Conservation (phyloP, 148 eudicot genomes). For the Rhododendron williamsianum region DNA sequence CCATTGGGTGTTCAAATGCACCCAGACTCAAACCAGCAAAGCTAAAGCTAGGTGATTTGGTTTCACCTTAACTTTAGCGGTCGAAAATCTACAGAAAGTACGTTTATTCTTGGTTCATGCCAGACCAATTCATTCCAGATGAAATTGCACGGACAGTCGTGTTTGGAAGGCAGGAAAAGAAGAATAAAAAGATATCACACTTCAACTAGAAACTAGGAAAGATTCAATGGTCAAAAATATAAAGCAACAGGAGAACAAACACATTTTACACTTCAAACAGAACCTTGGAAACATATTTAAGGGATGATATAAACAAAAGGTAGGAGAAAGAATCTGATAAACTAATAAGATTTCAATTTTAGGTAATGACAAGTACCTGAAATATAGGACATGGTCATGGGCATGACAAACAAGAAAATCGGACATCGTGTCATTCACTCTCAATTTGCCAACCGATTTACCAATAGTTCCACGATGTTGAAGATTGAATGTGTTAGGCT, state of each 20-base stretch:
- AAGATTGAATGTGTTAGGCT: slow-evolving; percentile 75
- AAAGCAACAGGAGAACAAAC: background rate
- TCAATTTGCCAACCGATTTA: slow-evolving; percentile 93
- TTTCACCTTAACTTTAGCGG: background rate
- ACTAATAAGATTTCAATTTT: background rate
- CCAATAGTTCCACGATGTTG: slow-evolving; percentile 95
- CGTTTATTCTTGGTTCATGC: background rate
- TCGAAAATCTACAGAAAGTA: background rate
- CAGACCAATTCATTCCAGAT: background rate
- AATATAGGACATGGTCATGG: slow-evolving; percentile 83
- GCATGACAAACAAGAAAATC: slow-evolving; percentile 91
- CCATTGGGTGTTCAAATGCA: background rate
- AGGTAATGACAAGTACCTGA: slow-evolving; percentile 53
- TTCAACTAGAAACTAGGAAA: background rate
- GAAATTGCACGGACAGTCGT: background rate
- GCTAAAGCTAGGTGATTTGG: background rate
- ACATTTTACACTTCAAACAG: background rate
- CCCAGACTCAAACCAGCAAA: background rate
- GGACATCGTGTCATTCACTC: slow-evolving; percentile 88
- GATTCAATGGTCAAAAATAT: background rate
- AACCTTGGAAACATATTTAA: background rate
- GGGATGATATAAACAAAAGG: background rate
- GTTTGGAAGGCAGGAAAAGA: background rate
- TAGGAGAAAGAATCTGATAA: background rate
- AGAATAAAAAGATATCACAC: background rate